phyloP scores from a whole-genome alignment of 139 green algal genomes.

The Chlamydomonas schloesseri region DNA sequence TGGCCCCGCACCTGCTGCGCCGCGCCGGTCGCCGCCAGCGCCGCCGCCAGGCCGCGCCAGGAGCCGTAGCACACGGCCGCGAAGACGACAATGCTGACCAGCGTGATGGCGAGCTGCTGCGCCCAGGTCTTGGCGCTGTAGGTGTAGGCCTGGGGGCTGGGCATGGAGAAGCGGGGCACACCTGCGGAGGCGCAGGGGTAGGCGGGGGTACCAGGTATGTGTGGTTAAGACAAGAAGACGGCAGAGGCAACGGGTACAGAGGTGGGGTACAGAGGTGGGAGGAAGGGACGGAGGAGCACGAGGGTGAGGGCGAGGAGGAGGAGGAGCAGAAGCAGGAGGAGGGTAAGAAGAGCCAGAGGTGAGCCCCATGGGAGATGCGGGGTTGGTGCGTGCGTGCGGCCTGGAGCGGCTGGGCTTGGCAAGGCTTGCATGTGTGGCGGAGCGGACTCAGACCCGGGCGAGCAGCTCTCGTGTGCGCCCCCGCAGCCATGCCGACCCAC shows the following conservation, averaged over 20 bases:
- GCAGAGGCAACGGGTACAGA: neutral
- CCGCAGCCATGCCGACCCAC: no score
- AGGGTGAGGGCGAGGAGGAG: neutral
- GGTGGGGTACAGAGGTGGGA: neutral
- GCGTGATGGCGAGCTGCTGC: conserved; percentile 42
- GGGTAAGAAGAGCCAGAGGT: no score
- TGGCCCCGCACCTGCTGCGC: conserved; percentile 33
- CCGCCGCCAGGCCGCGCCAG: conserved; percentile 3
- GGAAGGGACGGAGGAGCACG: neutral
- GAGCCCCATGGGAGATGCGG: no score
- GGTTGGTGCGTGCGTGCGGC: no score
- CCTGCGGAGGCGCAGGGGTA: neutral
- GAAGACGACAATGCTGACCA: conserved; percentile 31
- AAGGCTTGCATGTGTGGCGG: no score
- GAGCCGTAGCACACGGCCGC: neutral
- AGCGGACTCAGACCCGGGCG: no score
- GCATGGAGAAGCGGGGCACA: conserved; percentile 16
- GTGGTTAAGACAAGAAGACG: no score
- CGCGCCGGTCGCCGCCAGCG: neutral
- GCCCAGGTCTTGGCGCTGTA: conserved; percentile 27
- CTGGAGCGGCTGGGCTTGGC: no score
- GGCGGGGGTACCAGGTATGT: no score
- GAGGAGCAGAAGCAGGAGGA: no score
- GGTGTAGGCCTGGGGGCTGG: conserved; percentile 18
- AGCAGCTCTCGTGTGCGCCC: no score